A percentile compares a stretch with the other conserved stretches of the same genome.
phyloP scores from a whole-genome alignment of 257 asterid species.

The Ligustrum vulgare region DNA sequence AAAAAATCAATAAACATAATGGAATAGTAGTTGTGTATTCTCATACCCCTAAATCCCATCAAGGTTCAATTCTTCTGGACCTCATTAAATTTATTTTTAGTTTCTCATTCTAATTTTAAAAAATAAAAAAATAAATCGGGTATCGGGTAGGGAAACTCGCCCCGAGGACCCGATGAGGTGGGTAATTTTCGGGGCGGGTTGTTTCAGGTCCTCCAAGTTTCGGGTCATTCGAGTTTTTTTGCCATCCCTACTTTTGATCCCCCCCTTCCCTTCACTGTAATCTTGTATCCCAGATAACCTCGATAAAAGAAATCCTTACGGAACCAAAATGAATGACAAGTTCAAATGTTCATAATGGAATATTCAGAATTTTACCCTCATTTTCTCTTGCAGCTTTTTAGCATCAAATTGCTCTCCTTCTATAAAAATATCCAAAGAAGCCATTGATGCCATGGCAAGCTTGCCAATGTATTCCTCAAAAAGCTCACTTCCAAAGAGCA shows the following conservation, averaged over 20 bases:
- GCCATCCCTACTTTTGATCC: not conserved
- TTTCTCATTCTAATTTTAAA: too few relatives aligned
- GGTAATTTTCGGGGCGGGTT: too few relatives aligned
- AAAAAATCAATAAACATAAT: too few relatives aligned
- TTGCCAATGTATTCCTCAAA: constrained; percentile 99
- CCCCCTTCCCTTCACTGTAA: constrained; percentile 10
- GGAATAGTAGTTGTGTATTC: too few relatives aligned
- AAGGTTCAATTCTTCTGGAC: too few relatives aligned
- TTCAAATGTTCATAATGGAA: not conserved
- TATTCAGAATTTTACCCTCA: constrained; percentile 66
- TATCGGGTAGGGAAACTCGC: too few relatives aligned
- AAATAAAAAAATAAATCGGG: too few relatives aligned
- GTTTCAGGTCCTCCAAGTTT: too few relatives aligned
- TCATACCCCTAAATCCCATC: too few relatives aligned
- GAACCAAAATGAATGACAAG: constrained; percentile 13
- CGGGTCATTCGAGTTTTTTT: too few relatives aligned
- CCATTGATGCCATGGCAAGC: constrained; percentile 99
- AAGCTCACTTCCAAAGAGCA: constrained; percentile 99
- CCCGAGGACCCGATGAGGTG: too few relatives aligned
- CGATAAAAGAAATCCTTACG: constrained; percentile 5
- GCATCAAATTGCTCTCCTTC: constrained; percentile 90
- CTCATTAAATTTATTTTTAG: too few relatives aligned
- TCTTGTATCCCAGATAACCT: not conserved
- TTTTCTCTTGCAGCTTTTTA: constrained; percentile 83
- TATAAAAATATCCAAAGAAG: constrained; percentile 76